Conservation (phyloP, 2,329 filamentous ascomycete genomes). For the Xylariaceae sp. region DNA sequence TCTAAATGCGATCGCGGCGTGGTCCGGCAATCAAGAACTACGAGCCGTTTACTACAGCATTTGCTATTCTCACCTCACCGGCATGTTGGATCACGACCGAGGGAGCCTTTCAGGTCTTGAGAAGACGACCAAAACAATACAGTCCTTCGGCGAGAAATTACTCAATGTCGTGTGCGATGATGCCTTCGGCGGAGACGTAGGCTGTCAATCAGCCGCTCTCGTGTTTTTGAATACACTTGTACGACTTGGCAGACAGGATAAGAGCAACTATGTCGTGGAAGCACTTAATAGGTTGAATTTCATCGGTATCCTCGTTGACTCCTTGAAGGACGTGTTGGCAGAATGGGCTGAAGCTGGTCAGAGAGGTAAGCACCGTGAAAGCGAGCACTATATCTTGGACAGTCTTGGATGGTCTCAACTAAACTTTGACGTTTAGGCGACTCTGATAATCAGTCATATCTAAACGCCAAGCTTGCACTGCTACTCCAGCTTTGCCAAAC, state of each 20-base stretch:
- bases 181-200: constrained; percentile 77
- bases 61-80: constrained; percentile 78
- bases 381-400: constrained; percentile 4
- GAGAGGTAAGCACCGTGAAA: constrained; percentile 45
- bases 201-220: constrained; percentile 79
- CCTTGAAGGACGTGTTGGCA: constrained; percentile 69
- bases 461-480: constrained; percentile 72
- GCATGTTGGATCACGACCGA: constrained; percentile 56
- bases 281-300: constrained; percentile 84
- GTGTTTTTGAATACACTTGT: constrained; percentile 79
- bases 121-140: constrained; percentile 69
- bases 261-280: constrained; percentile 72
- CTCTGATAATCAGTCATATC: constrained; percentile 46
- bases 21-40: constrained; percentile 65
- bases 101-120: constrained; percentile 43
- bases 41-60: constrained; percentile 88
- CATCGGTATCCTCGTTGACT: constrained; percentile 83
- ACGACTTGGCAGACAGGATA: constrained; percentile 66
- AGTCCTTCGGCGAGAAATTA: constrained; percentile 67
- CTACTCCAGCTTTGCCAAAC: constrained; percentile 82
- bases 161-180: constrained; percentile 90
- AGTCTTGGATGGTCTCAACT: constrained; percentile 8
- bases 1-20: constrained; percentile 72
- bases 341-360: constrained; percentile 62
- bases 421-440: constrained; percentile 29